Evolutionary conservation across 1,284 basidiomycete genomes (phyloP), one percentile per base, ranked within the genome.

Genomic region (Amylostereum chailletii): DNA sequence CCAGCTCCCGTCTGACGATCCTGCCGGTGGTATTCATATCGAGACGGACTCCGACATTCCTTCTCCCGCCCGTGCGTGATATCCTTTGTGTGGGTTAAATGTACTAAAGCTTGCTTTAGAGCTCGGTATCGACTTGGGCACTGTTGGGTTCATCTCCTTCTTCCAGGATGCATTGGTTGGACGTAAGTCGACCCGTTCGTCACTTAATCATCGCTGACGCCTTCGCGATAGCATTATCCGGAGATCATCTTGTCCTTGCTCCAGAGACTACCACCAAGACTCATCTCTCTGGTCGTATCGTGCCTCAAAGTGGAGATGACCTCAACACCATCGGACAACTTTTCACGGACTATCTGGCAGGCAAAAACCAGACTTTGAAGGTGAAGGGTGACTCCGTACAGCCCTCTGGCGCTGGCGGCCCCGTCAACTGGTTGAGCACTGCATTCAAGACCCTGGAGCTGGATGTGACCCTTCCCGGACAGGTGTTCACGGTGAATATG

Each of bases 91-190:
- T 36, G 41, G 7, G 2, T 45, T 7, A 42, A 29, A 34, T 10
- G 19, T 53, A 29, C 54, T 60, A 34, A 60, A 38, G 11, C 47
- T 34, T 30, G 33, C 46, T 34, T 55, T 66, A 75, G 80, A 88
- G 56, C 65, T 90, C 37, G 85, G 86, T 34, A 86, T 90, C 54
- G 74, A 86, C 57, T 70, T 90, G 37, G 87, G 86, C 36, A 79
- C 75, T 3, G 81, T 83, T 42, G 75, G 71, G 11, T 89, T 90
- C 69, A 69, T 78, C 50, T 69, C 76, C 6, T 79, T 75, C 65
- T 88, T 81, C 61, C 65, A 78, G 47, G 69, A 71, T 45, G 70
- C 65, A 9, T 58, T 70, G 30, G 65, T 83, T 52, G 78, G 83
- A 48, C 79, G 78, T 82, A 59, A 69, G 81, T 62, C 29, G 42